These are phyloP conservation scores for Aspergillus fumigatus DNA, from an alignment of 2,329 filamentous ascomycete genomes.

Conservation along the genomic window DNA sequence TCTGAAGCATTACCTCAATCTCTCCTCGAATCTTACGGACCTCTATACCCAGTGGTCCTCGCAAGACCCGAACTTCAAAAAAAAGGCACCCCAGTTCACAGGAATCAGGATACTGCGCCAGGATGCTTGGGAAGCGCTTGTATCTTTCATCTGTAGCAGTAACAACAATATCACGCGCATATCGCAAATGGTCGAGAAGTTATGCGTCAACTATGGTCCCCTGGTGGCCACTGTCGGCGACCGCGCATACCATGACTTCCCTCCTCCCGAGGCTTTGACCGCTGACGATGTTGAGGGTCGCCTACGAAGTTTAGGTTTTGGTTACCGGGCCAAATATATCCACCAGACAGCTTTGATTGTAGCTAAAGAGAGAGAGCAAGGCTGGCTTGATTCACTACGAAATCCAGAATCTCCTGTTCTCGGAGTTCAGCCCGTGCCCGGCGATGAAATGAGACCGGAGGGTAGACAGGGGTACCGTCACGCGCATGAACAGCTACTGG, in stretches of 20 bases:
- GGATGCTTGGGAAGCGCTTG: conserved; percentile 90
- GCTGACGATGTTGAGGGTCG: conserved; percentile 71
- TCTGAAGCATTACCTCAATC: conserved; percentile 79
- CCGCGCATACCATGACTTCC: conserved; percentile 81
- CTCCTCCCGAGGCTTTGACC: conserved; percentile 67
- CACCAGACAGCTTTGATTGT: conserved; percentile 77
- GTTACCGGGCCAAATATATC: conserved; percentile 91
- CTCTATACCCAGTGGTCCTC: conserved; percentile 86
- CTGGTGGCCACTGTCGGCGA: conserved; percentile 67
- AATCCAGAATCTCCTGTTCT: conserved; percentile 70
- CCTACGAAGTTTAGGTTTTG: conserved; percentile 80
- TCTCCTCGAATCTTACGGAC: conserved; percentile 67
- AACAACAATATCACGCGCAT: conserved; percentile 98
- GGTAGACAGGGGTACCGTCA: conserved; percentile 64
- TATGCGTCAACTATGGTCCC: conserved; percentile 80
- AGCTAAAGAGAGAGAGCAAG: conserved; percentile 58
- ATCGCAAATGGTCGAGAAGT: conserved; percentile 91
- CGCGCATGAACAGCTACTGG: conserved; percentile 75
- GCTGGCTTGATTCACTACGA: conserved; percentile 72
- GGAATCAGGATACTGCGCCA: conserved; percentile 91
- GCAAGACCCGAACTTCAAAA: conserved; percentile 81
- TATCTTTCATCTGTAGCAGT: conserved; percentile 96
- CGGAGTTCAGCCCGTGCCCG: conserved; percentile 41
- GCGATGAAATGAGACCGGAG: conserved; percentile 47
- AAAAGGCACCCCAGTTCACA: conserved; percentile 78